Percentiles rank a stretch among this genome's conserved stretches.
Conservation (phyloP, 495 filamentous ascomycete genomes). For the Penicilliopsis zonata region DNA sequence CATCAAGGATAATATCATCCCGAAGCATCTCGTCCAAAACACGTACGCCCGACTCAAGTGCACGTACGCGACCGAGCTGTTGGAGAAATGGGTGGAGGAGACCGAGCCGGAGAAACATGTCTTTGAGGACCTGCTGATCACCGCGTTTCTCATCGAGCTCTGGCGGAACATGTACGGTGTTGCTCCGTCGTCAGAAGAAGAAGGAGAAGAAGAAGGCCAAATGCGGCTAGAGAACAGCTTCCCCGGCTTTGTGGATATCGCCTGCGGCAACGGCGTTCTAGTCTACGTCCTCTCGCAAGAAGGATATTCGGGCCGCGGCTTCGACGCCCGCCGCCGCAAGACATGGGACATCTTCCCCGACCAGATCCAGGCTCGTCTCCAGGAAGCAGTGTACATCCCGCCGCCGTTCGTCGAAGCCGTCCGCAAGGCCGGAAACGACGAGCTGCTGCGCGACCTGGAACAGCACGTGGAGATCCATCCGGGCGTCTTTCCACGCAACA, state of each 20-base stretch:
- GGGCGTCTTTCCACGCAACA: constrained; percentile 59
- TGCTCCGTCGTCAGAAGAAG: constrained; percentile 10
- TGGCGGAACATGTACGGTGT: constrained; percentile 74
- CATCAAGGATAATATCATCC: constrained; percentile 62
- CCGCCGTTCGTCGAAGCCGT: constrained; percentile 30
- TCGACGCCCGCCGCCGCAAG: constrained; percentile 74
- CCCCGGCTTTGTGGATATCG: constrained; percentile 90
- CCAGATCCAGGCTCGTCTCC: constrained; percentile 41
- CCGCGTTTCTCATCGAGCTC: constrained; percentile 86
- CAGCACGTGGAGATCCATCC: constrained; percentile 46
- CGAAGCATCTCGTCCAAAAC: constrained; percentile 62
- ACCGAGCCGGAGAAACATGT: constrained; percentile 89
- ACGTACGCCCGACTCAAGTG: constrained; percentile 72
- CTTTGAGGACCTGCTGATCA: constrained; percentile 86
- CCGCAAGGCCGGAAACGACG: not conserved
- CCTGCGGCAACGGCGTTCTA: constrained; percentile 91
- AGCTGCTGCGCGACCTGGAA: constrained; percentile 7
- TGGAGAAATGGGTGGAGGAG: constrained; percentile 63
- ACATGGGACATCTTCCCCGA: constrained; percentile 65
- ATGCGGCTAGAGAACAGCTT: constrained; percentile 29
- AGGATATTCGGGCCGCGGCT: constrained; percentile 79
- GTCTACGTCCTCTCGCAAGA: constrained; percentile 72
- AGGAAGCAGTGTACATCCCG: constrained; percentile 67
- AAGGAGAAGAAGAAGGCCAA: constrained; percentile 2
- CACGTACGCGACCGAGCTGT: constrained; percentile 56